phyloP scores from a whole-genome alignment of 305 asterid species.

The Fraxinus velutina region DNA sequence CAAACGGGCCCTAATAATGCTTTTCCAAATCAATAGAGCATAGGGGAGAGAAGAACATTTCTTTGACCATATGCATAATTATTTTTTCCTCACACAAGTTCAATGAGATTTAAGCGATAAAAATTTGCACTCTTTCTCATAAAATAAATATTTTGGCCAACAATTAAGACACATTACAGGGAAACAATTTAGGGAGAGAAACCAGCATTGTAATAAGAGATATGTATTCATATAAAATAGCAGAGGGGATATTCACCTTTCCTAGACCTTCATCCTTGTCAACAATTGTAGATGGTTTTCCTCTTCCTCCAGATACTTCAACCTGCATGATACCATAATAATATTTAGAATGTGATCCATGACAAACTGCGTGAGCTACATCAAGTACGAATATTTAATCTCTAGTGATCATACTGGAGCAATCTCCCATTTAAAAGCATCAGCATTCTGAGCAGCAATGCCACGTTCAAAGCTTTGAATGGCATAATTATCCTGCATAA shows the following conservation, averaged over 20 bases:
- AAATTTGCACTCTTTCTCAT: neutral
- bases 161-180: neutral
- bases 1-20: neutral
- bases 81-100: neutral
- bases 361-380: neutral
- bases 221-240: neutral
- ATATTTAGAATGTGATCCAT: neutral
- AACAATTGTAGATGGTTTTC: slow-evolving; percentile 65
- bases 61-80: neutral
- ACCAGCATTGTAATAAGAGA: neutral
- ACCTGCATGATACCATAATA: slow-evolving; percentile 52
- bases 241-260: slow-evolving; percentile 12
- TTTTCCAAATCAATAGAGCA: neutral
- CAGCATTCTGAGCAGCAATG: slow-evolving; percentile 84
- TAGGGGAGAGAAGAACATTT: neutral
- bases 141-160: neutral
- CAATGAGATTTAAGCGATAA: neutral
- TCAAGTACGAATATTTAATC: neutral
- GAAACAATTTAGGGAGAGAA: neutral
- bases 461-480: slow-evolving; percentile 95
- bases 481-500: slow-evolving; percentile 73
- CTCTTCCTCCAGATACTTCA: slow-evolving; percentile 94
- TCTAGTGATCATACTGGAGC: slow-evolving; percentile 54
- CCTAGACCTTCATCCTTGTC: slow-evolving; percentile 27
- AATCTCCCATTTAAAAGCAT: slow-evolving; percentile 92